Evolutionary conservation across 805 yeast genomes (phyloP).

Genomic region (Candida incommunis): DNA sequence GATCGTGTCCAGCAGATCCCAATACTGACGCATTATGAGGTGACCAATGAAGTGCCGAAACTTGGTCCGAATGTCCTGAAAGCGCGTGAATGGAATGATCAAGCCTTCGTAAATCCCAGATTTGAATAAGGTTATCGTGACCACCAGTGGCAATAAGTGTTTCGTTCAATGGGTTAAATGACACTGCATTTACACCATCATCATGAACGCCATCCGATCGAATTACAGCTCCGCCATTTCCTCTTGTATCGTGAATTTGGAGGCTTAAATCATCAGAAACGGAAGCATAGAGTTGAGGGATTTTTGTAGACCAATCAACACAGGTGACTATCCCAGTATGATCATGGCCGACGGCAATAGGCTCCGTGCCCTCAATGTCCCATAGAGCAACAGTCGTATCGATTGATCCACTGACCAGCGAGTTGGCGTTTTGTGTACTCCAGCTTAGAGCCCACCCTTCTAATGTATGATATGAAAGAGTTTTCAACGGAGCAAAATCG

Average conservation of each 20-base stretch:
- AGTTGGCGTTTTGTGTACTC: conserved; percentile 29
- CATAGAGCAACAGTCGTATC: conserved; percentile 60
- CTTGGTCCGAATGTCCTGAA: conserved; percentile 48
- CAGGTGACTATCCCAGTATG: conserved; percentile 55
- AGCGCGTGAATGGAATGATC: conserved; percentile 45
- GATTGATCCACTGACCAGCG: conserved; percentile 48
- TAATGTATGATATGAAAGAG: conserved; percentile 39
- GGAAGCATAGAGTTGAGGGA: conserved; percentile 42
- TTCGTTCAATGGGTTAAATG: conserved; percentile 42
- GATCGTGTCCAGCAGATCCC: conserved; percentile 50
- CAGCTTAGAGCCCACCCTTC: conserved; percentile 68
- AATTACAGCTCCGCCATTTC: background rate
- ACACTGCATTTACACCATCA: conserved; percentile 54
- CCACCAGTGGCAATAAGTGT: conserved; percentile 63
- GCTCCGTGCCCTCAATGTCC: conserved; percentile 32
- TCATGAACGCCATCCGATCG: conserved; percentile 32
- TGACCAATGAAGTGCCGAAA: conserved; percentile 43
- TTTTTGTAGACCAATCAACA: conserved; percentile 37
- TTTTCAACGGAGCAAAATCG: conserved; percentile 8
- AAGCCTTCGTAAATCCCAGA: conserved; percentile 64
- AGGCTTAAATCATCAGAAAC: conserved; percentile 53
- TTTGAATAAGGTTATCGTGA: conserved; percentile 53
- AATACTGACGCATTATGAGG: conserved; percentile 36
- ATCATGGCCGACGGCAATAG: conserved; percentile 32
- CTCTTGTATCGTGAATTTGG: conserved; percentile 52